These are phyloP conservation scores for Sicyos baderoa DNA, from an alignment of 306 rosid species.

Conservation along the genomic window DNA sequence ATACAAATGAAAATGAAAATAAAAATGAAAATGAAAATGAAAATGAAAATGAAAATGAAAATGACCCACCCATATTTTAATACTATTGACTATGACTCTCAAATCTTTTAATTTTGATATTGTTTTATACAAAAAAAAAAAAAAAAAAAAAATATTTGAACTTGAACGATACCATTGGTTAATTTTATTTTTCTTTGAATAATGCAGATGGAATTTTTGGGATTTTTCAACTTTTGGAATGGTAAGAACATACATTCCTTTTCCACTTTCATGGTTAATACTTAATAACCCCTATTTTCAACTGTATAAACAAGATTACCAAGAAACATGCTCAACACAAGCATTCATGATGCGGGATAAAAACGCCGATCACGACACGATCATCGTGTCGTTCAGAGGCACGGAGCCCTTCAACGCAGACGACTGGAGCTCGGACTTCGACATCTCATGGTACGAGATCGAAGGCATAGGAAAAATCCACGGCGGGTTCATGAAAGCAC, in stretches of 20 bases:
- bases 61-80: too few relatives aligned
- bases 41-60: too few relatives aligned
- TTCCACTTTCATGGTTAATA: not conserved
- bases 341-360: slow-evolving; percentile 52
- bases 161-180: too few relatives aligned
- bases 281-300: not conserved
- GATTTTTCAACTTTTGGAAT: slow-evolving; percentile 33
- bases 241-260: slow-evolving; percentile 11
- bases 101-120: too few relatives aligned
- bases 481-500: slow-evolving; percentile 61
- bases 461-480: slow-evolving; percentile 51
- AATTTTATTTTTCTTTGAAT: not conserved
- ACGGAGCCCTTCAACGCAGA: slow-evolving; percentile 53
- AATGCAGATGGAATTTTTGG: slow-evolving; percentile 31
- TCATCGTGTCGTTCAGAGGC: slow-evolving; percentile 68
- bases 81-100: too few relatives aligned
- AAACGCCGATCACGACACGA: slow-evolving; percentile 34
- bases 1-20: too few relatives aligned
- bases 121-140: too few relatives aligned
- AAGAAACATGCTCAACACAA: slow-evolving; percentile 33
- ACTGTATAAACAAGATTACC: not conserved
- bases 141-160: too few relatives aligned
- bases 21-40: too few relatives aligned
- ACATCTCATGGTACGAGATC: slow-evolving; percentile 62
- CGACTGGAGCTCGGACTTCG: slow-evolving; percentile 55